Percentiles rank a stretch among this genome's conserved stretches.
Conservation (phyloP, 495 filamentous ascomycete genomes). For the Aspergillus kassunensis region DNA sequence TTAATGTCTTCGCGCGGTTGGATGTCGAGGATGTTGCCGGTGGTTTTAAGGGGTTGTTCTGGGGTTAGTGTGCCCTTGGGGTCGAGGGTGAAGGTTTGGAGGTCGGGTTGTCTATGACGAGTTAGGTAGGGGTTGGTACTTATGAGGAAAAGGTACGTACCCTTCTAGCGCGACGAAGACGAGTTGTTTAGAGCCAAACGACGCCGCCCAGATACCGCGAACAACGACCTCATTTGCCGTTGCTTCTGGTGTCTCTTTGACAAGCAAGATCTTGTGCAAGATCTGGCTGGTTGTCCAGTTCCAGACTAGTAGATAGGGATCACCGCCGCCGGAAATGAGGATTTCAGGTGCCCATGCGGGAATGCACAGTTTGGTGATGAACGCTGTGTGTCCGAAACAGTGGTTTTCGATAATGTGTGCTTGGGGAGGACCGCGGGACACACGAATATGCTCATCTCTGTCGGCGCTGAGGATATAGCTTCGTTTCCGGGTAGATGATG, state of each 20-base stretch:
- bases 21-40: slow-evolving; percentile 61
- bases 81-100: slow-evolving; percentile 55
- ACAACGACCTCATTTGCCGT: slow-evolving; percentile 26
- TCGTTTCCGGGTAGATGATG: slow-evolving; percentile 30
- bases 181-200: slow-evolving; percentile 21
- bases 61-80: slow-evolving; percentile 39
- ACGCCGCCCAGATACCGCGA: slow-evolving; percentile 37
- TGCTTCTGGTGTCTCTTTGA: slow-evolving; percentile 17
- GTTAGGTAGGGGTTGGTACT: too few relatives aligned
- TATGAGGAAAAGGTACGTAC: slow-evolving; percentile 41
- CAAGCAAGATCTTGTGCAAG: slow-evolving; percentile 44
- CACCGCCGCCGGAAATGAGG: slow-evolving; percentile 84
- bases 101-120: slow-evolving; percentile 58
- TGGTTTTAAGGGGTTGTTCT: slow-evolving; percentile 42
- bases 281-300: slow-evolving; percentile 62
- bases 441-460: slow-evolving; percentile 94
- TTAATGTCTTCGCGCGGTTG: slow-evolving; percentile 25
- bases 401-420: slow-evolving; percentile 83
- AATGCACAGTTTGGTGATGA: slow-evolving; percentile 71
- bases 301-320: slow-evolving; percentile 75
- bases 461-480: slow-evolving; percentile 84
- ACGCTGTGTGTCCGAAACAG: slow-evolving; percentile 81
- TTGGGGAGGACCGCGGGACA: slow-evolving; percentile 80
- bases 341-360: slow-evolving; percentile 49
- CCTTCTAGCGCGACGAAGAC: slow-evolving; percentile 66